Conservation (phyloP, 345 rosid species). For the Eucalyptus camaldulensis region DNA sequence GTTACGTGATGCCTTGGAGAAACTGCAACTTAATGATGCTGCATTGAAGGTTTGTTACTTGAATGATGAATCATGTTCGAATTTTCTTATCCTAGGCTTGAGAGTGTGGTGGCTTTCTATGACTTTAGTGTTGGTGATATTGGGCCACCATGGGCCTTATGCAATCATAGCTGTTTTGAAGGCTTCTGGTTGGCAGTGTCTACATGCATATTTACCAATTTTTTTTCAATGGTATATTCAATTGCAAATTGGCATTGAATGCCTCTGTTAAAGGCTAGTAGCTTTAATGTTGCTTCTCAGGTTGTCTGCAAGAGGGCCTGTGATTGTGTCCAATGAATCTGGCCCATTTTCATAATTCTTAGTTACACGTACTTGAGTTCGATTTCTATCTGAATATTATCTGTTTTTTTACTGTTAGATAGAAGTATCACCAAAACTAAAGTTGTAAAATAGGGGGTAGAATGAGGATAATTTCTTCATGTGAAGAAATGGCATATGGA, state of each 20-base stretch:
- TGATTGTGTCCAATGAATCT: background rate
- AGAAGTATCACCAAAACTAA: background rate
- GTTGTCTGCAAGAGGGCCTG: background rate
- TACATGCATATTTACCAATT: background rate
- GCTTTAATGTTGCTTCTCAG: background rate
- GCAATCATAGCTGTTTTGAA: background rate
- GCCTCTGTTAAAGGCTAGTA: background rate
- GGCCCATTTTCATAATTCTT: background rate
- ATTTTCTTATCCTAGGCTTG: background rate
- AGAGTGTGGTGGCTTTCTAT: background rate
- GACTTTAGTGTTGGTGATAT: background rate
- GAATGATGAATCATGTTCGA: background rate
- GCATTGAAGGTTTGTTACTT: slow-evolving; percentile 61
- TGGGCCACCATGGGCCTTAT: background rate
- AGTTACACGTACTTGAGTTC: background rate
- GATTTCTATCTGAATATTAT: background rate
- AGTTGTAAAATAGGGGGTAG: background rate
- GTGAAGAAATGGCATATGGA: background rate
- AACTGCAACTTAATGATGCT: slow-evolving; percentile 96
- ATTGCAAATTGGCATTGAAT: background rate
- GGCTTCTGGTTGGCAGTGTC: background rate
- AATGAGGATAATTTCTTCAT: background rate
- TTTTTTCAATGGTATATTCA: background rate
- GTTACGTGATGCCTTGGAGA: slow-evolving; percentile 94
- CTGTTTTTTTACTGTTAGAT: background rate